A percentile compares a stretch with the other conserved stretches of the same genome.
phyloP scores from a whole-genome alignment of 306 rosid genomes.

The Quillaja saponaria region DNA sequence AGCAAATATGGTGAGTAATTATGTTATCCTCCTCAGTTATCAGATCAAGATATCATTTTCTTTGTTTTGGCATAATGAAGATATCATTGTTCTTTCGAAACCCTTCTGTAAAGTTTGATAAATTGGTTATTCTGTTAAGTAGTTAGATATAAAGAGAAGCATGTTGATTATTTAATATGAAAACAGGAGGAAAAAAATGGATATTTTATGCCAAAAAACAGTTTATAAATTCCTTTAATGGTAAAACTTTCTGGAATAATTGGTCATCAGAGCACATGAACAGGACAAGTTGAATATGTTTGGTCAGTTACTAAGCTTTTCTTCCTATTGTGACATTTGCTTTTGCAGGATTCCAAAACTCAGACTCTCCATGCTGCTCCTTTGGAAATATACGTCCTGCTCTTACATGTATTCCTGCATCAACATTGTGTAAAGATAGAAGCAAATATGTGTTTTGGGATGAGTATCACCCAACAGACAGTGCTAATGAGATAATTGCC shows the following conservation, averaged over 20 bases:
- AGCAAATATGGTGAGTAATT: constrained; percentile 55
- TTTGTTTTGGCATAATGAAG: too few relatives aligned
- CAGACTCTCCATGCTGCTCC: constrained; percentile 88
- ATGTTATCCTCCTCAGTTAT: not conserved
- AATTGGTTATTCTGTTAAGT: too few relatives aligned
- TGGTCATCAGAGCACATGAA: not conserved
- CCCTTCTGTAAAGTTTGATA: too few relatives aligned
- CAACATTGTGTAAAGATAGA: constrained; percentile 76
- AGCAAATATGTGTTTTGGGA: constrained; percentile 98
- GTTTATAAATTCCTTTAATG: too few relatives aligned
- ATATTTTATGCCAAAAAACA: too few relatives aligned
- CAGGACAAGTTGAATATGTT: not conserved
- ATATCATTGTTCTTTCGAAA: too few relatives aligned
- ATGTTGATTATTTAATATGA: too few relatives aligned
- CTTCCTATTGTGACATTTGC: not conserved
- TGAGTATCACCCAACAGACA: constrained; percentile 90
- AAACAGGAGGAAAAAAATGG: not conserved
- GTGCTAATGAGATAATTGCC: constrained; percentile 78
- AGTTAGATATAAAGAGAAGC: too few relatives aligned
- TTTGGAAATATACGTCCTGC: constrained; percentile 84
- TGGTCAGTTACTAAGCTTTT: not conserved
- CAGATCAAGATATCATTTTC: too few relatives aligned
- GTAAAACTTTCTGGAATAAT: too few relatives aligned
- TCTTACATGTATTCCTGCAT: constrained; percentile 83
- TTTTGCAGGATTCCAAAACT: constrained; percentile 64